These are phyloP conservation scores for Waitea zeae DNA, from an alignment of 1,284 basidiomycete species.

Conservation along the genomic window DNA sequence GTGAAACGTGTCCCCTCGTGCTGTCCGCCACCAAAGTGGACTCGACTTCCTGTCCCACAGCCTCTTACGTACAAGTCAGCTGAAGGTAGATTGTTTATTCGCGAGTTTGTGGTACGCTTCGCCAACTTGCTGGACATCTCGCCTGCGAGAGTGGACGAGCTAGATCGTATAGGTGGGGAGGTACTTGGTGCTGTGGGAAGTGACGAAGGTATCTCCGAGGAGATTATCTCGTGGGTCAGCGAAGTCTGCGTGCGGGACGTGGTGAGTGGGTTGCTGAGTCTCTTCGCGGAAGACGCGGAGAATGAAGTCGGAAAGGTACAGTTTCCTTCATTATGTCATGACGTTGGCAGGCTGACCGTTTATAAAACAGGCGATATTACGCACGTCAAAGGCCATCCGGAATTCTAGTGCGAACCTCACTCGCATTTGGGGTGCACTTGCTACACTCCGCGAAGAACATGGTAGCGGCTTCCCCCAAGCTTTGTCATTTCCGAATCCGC, in stretches of 20 bases:
- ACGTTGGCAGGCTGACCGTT: not conserved
- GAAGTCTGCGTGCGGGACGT: constrained; percentile 44
- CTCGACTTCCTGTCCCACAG: constrained; percentile 18
- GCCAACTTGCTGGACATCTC: constrained; percentile 23
- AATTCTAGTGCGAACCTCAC: constrained; percentile 32
- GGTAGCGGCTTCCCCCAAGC: too few species aligned
- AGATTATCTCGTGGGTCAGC: constrained; percentile 35
- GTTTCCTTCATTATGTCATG: not conserved
- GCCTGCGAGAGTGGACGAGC: constrained; percentile 38
- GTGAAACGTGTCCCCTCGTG: too few species aligned
- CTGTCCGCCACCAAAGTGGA: constrained; percentile 27
- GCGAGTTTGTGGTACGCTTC: constrained; percentile 58
- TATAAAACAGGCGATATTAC: constrained; percentile 21
- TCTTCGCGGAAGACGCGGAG: constrained; percentile 23
- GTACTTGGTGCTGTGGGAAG: too few species aligned
- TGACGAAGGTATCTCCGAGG: constrained; percentile 8
- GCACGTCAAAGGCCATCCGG: constrained; percentile 31
- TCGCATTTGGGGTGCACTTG: constrained; percentile 35
- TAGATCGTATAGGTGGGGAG: constrained; percentile 24
- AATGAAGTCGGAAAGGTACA: constrained; percentile 13
- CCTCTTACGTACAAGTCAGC: constrained; percentile 26
- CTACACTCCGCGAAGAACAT: too few species aligned
- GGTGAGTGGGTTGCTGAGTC: constrained; percentile 34
- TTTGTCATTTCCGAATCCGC: constrained; percentile 41
- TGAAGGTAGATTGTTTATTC: constrained; percentile 45